phyloP scores from a whole-genome alignment of 805 yeast genomes.

The Wickerhamiella dianesei region DNA sequence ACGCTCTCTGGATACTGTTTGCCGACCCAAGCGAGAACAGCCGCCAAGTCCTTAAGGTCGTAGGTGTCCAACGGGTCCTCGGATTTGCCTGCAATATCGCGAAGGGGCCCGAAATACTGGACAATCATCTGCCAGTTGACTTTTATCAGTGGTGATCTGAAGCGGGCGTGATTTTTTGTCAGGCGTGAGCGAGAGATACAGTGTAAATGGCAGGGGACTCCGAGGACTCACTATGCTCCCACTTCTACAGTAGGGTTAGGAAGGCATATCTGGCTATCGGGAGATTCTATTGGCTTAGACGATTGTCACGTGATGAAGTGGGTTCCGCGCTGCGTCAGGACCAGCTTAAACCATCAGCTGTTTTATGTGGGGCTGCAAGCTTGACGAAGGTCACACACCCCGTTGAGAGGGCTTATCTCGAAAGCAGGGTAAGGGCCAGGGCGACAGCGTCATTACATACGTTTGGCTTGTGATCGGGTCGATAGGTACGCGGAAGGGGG shows the following conservation, averaged over 20 bases:
- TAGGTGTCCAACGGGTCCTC: neutral
- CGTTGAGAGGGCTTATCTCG: neutral
- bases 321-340: neutral
- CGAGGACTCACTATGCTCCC: too few relatives aligned
- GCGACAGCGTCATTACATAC: too few relatives aligned
- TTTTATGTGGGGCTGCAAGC: neutral
- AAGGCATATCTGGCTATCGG: neutral
- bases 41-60: neutral
- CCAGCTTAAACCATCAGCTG: neutral
- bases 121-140: constrained; percentile 2
- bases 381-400: too few relatives aligned
- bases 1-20: constrained; percentile 9
- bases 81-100: constrained; percentile 12
- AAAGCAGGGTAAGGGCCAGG: neutral
- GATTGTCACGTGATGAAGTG: neutral
- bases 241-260: neutral
- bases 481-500: too few relatives aligned
- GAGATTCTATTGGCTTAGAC: neutral
- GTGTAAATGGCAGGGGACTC: too few relatives aligned
- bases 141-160: neutral
- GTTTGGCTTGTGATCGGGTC: too few relatives aligned
- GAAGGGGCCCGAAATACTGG: constrained; percentile 21
- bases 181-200: too few relatives aligned
- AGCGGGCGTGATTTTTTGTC: too few relatives aligned
- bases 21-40: constrained; percentile 8